Conservation (phyloP, 1,139 yeast genomes). For the Meyerozyma sp. region DNA sequence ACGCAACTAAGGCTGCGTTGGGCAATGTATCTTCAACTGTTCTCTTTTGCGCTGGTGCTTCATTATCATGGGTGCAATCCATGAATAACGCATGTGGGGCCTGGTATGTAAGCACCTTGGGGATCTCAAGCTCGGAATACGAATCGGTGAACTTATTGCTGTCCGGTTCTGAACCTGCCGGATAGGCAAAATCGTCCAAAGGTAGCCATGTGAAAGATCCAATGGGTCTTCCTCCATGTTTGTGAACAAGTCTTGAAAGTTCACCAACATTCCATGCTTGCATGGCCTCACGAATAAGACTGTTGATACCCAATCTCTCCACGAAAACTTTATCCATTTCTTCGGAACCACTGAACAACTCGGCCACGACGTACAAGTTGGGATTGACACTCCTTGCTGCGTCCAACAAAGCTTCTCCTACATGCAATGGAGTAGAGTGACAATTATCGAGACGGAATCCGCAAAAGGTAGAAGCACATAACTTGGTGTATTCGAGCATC, state of each 20-base stretch:
- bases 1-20: conserved; percentile 88
- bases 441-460: conserved; percentile 95
- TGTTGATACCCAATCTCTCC: conserved; percentile 82
- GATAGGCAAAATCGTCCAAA: conserved; percentile 64
- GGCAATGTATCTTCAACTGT: conserved; percentile 93
- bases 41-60: conserved; percentile 81
- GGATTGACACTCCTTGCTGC: conserved; percentile 84
- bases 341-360: conserved; percentile 88
- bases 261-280: conserved; percentile 90
- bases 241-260: conserved; percentile 78
- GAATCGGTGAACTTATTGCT: conserved; percentile 32
- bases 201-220: conserved; percentile 84
- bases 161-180: conserved; percentile 42
- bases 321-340: conserved; percentile 86
- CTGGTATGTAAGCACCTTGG: conserved; percentile 56
- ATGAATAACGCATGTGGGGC: conserved; percentile 90
- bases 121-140: conserved; percentile 53
- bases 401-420: conserved; percentile 84
- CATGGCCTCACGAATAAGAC: conserved; percentile 94
- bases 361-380: conserved; percentile 88
- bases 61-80: conserved; percentile 98
- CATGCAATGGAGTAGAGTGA: conserved; percentile 93
- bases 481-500: conserved; percentile 72
- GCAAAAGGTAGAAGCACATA: conserved; percentile 71
- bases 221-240: conserved; percentile 92